phyloP scores from a whole-genome alignment of 495 filamentous ascomycete species.

The Pseudoneurospora amorphoporcata region DNA sequence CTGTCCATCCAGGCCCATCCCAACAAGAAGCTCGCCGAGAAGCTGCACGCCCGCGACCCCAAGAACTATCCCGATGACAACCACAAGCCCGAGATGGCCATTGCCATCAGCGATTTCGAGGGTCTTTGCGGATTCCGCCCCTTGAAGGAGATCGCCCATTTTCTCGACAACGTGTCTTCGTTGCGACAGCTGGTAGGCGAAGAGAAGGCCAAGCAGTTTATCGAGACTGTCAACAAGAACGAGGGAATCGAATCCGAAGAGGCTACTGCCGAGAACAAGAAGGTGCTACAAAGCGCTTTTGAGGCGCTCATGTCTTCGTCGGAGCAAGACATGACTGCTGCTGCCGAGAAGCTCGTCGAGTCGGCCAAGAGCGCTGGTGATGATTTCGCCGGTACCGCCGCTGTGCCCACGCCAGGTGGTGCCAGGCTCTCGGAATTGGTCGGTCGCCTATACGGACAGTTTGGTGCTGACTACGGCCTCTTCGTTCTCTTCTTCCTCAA shows the following conservation, averaged over 20 bases:
- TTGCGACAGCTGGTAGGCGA: constrained; percentile 71
- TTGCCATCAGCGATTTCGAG: constrained; percentile 92
- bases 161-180: constrained; percentile 61
- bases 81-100: constrained; percentile 98
- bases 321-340: constrained; percentile 50
- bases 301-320: constrained; percentile 68
- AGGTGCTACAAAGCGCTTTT: constrained; percentile 64
- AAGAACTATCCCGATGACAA: constrained; percentile 99
- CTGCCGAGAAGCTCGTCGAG: constrained; percentile 55
- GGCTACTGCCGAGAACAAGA: constrained; percentile 57
- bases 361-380: constrained; percentile 54
- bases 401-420: constrained; percentile 20
- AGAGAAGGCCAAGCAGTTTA: constrained; percentile 54
- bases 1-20: constrained; percentile 96
- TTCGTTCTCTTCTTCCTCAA: constrained; percentile 39
- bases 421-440: constrained; percentile 68
- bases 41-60: constrained; percentile 73
- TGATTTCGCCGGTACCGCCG: constrained; percentile 48
- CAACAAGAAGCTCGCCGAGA: constrained; percentile 92
- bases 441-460: constrained; percentile 53
- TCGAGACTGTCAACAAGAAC: constrained; percentile 53
- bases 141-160: constrained; percentile 73
- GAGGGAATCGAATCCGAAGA: constrained; percentile 44
- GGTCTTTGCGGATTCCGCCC: constrained; percentile 94
- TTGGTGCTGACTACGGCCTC: constrained; percentile 35